A percentile compares a stretch with the other conserved stretches of the same genome.
phyloP scores from a whole-genome alignment of 306 rosid genomes.

The Alnus glutinosa region DNA sequence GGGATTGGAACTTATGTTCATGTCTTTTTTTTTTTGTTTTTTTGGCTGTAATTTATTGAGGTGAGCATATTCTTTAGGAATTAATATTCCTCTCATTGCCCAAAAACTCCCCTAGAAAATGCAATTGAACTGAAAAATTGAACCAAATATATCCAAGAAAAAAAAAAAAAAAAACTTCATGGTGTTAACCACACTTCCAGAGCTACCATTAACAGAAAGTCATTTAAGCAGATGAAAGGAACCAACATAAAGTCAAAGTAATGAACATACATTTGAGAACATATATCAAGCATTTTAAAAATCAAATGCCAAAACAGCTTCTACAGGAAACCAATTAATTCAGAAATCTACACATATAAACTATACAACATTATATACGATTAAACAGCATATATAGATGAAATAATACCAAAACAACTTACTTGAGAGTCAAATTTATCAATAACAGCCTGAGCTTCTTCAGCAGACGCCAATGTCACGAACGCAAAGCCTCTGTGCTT shows the following conservation, averaged over 20 bases:
- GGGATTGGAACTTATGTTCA: not conserved
- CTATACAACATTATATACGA: not conserved
- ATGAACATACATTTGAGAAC: not conserved
- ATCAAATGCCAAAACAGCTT: not conserved
- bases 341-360: not conserved
- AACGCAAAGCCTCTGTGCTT: slow-evolving; percentile 73
- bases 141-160: not conserved
- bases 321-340: not conserved
- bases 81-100: not conserved
- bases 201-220: not conserved
- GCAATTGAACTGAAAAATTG: not conserved
- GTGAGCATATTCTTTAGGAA: not conserved
- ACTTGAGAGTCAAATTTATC: slow-evolving; percentile 62
- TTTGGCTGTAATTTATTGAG: not conserved
- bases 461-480: slow-evolving; percentile 74
- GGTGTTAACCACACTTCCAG: not conserved
- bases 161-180: not conserved
- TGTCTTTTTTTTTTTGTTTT: not conserved
- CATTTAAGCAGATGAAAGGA: not conserved
- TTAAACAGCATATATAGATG: not conserved
- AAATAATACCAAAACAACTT: slow-evolving; percentile 27
- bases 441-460: slow-evolving; percentile 71
- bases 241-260: slow-evolving; percentile 15
- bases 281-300: not conserved
- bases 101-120: not conserved